Percentiles rank a stretch among this genome's conserved stretches.
Evolutionary conservation across 148 eudicot species (phyloP).

Genomic region (Chenopodium formosanum): DNA sequence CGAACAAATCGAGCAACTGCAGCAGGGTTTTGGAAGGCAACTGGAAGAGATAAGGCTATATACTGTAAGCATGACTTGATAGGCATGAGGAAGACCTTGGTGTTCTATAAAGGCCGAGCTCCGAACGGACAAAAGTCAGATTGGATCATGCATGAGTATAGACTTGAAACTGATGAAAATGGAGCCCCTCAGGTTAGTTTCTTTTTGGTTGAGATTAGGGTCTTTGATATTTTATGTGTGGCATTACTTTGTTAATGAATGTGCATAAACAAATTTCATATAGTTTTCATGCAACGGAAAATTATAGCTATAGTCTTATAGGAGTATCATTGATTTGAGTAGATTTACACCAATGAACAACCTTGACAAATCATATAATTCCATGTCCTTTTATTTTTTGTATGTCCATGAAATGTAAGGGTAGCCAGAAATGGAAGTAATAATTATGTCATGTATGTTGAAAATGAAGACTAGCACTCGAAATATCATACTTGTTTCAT

Average conservation of each 20-base stretch:
- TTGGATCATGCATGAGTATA: slow-evolving; percentile 87
- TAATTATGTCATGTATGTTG: too few species aligned
- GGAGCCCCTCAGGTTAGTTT: slow-evolving; percentile 69
- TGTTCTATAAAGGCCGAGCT: slow-evolving; percentile 79
- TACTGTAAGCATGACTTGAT: slow-evolving; percentile 69
- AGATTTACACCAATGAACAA: too few species aligned
- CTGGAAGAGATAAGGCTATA: slow-evolving; percentile 83
- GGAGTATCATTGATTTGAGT: too few species aligned
- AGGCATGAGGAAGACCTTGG: slow-evolving; percentile 89
- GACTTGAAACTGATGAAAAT: slow-evolving; percentile 82
- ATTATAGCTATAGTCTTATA: too few species aligned
- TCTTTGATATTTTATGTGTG: background rate
- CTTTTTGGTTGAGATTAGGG: background rate
- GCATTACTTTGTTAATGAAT: background rate
- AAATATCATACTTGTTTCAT: too few species aligned
- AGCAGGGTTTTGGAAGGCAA: slow-evolving; percentile 94
- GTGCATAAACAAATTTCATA: background rate
- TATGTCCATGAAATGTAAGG: background rate
- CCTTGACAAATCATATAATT: too few species aligned
- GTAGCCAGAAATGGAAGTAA: background rate
- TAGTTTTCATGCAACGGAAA: background rate
- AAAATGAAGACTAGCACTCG: too few species aligned
- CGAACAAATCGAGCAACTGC: slow-evolving; percentile 83
- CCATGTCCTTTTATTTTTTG: background rate
- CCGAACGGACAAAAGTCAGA: slow-evolving; percentile 87